Conservation (phyloP, 441 rosid species). For the Populus hybrid region DNA sequence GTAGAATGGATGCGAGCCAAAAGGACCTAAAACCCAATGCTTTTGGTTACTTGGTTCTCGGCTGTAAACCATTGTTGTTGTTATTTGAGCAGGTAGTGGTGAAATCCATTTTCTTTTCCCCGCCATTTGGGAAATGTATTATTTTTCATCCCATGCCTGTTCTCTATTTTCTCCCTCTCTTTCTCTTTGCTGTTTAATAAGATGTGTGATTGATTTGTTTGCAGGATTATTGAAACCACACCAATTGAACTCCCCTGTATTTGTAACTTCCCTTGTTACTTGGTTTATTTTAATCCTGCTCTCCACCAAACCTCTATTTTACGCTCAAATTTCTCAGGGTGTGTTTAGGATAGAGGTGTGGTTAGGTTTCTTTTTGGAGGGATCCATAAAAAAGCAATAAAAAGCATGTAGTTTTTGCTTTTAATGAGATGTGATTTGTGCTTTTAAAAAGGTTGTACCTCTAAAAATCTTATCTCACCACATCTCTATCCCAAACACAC, state of each 20-base stretch:
- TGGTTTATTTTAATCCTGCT: neutral
- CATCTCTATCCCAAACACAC: too few relatives aligned
- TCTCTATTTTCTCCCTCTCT: neutral
- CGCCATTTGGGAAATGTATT: neutral
- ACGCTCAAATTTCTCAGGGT: neutral
- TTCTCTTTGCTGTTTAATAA: neutral
- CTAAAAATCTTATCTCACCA: too few relatives aligned
- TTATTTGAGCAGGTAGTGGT: slow-evolving; percentile 34
- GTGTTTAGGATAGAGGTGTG: too few relatives aligned
- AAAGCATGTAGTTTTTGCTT: too few relatives aligned
- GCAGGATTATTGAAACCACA: slow-evolving; percentile 45
- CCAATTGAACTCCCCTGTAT: slow-evolving; percentile 19
- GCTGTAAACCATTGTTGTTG: slow-evolving; percentile 37
- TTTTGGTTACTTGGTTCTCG: slow-evolving; percentile 13
- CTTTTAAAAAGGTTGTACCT: too few relatives aligned
- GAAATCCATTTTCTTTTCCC: slow-evolving; percentile 2
- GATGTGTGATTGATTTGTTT: slow-evolving; percentile 21
- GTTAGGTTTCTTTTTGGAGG: too few relatives aligned
- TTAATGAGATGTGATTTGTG: too few relatives aligned
- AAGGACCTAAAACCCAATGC: slow-evolving; percentile 37
- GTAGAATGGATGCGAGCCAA: slow-evolving; percentile 65
- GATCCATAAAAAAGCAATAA: too few relatives aligned
- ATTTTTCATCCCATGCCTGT: neutral
- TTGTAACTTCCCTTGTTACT: neutral
- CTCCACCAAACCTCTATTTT: neutral